Percentiles rank a stretch among this genome's conserved stretches.
These are phyloP conservation scores for Amanita subjunquillea DNA, from an alignment of 768 basidiomycete species.

Conservation along the genomic window DNA sequence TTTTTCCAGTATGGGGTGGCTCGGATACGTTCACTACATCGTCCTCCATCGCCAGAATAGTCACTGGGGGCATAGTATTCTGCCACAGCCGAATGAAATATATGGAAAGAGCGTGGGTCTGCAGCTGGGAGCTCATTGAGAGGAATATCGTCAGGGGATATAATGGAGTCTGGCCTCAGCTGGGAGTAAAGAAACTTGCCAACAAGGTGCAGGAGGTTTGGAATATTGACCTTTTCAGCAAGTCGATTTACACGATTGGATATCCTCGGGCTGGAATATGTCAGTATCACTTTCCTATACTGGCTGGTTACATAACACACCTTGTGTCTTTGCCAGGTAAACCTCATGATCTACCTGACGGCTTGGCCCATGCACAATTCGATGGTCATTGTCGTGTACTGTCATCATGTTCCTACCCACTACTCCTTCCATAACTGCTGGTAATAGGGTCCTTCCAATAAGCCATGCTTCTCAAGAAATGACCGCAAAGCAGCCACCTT, in stretches of 20 bases:
- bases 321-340: constrained; percentile 2
- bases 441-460: background rate
- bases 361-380: constrained; percentile 1
- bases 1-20: no score
- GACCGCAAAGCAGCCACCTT: constrained; percentile 15
- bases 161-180: constrained; percentile 4
- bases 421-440: background rate
- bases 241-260: constrained; percentile 1
- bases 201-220: background rate
- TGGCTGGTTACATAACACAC: constrained; percentile 4
- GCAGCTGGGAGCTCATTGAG: constrained; percentile 11
- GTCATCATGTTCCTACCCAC: background rate
- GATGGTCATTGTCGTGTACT: constrained; percentile 4
- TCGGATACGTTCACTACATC: no score
- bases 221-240: constrained; percentile 3
- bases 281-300: background rate
- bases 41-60: constrained; percentile 1
- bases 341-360: constrained; percentile 3
- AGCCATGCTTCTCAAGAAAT: background rate
- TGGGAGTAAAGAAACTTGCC: constrained; percentile 11
- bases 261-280: constrained; percentile 1
- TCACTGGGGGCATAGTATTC: constrained; percentile 6
- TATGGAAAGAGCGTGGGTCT: constrained; percentile 7
- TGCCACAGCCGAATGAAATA: background rate
- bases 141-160: constrained; percentile 3